These are phyloP conservation scores for Scenedesmus sp. DNA, from an alignment of 163 green algal genomes.

Conservation along the genomic window DNA sequence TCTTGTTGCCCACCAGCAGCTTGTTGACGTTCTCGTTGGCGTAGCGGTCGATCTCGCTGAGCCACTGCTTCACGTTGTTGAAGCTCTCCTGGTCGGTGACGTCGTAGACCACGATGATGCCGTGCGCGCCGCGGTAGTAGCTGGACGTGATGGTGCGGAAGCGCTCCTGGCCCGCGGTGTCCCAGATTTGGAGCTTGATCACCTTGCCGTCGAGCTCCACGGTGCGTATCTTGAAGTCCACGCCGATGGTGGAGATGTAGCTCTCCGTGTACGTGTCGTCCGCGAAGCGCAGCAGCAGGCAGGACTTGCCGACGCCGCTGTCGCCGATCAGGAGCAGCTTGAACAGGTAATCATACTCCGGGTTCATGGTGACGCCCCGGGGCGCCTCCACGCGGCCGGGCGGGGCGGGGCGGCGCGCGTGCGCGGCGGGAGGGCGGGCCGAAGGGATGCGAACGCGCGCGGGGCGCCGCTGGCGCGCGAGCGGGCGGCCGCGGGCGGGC, in stretches of 20 bases:
- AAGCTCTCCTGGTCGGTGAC: conserved; percentile 99
- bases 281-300: conserved; percentile 95
- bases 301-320: conserved; percentile 96
- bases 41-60: conserved; percentile 99
- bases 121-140: conserved; percentile 97
- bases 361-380: conserved; percentile 49
- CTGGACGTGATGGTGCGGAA: conserved; percentile 97
- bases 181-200: conserved; percentile 99
- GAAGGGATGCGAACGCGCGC: too few relatives aligned
- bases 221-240: conserved; percentile 99
- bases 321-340: conserved; percentile 96
- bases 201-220: conserved; percentile 99
- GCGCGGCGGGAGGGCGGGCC: too few relatives aligned
- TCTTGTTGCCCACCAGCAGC: conserved; percentile 99
- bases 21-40: conserved; percentile 99
- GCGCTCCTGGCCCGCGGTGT: conserved; percentile 96
- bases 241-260: conserved; percentile 99
- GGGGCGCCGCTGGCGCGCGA: too few relatives aligned
- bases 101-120: conserved; percentile 99
- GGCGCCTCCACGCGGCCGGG: too few relatives aligned
- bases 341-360: conserved; percentile 75
- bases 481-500: too few relatives aligned
- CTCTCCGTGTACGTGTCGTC: conserved; percentile 99
- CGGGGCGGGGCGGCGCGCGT: too few relatives aligned
- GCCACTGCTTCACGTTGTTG: conserved; percentile 99